A percentile compares a stretch with the other conserved stretches of the same genome.
Conservation (phyloP, 257 asterid species). For the Sherardia arvensis region DNA sequence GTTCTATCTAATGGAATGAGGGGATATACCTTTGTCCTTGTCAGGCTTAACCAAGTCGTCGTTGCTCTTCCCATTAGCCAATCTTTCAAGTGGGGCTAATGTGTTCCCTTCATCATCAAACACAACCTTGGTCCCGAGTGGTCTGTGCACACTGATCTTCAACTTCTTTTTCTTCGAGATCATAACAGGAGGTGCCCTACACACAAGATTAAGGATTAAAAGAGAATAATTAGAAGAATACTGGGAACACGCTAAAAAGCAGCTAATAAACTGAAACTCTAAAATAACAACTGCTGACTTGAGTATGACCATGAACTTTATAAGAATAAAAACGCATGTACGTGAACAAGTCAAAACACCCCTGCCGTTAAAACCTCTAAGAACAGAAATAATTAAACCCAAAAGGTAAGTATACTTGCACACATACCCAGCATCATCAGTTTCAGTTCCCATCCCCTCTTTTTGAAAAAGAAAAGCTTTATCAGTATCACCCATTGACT, state of each 20-base stretch:
- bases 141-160: conserved; percentile 85
- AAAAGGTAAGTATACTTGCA: background rate
- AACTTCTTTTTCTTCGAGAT: conserved; percentile 77
- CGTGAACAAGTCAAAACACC: background rate
- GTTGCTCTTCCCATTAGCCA: conserved; percentile 37
- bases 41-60: conserved; percentile 44
- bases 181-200: conserved; percentile 53
- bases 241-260: background rate
- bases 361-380: background rate
- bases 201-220: background rate
- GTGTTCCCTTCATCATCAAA: conserved; percentile 94
- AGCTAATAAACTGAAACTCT: background rate
- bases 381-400: background rate
- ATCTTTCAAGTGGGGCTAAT: conserved; percentile 69
- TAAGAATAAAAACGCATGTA: background rate
- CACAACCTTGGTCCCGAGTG: conserved; percentile 84
- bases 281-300: background rate
- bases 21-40: conserved; percentile 50
- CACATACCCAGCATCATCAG: conserved; percentile 37
- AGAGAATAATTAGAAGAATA: conserved; percentile 5
- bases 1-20: background rate
- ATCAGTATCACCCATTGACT: conserved; percentile 17
- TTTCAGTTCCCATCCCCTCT: conserved; percentile 35
- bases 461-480: conserved; percentile 34
- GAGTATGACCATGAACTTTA: conserved; percentile 1